Percentiles rank a stretch among this genome's conserved stretches.
Evolutionary conservation across 75 land plant genomes (phyloP).

Genomic region (Pinus tabuliformis): DNA sequence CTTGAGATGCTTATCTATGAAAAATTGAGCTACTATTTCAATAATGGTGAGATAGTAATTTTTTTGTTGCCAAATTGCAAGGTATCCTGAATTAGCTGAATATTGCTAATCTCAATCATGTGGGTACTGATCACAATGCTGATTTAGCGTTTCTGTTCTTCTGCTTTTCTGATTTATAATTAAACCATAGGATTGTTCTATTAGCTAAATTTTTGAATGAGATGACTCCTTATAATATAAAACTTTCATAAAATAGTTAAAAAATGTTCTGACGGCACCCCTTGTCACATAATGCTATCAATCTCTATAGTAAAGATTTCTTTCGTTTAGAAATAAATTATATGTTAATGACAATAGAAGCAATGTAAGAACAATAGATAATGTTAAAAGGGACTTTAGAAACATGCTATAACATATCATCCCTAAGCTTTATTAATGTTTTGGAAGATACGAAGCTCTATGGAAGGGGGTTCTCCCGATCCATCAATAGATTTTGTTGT

Average conservation of each 20-base stretch:
- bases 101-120: background rate
- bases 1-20: background rate
- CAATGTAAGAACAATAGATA: background rate
- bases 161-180: background rate
- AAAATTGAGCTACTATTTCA: constrained; percentile 2
- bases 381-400: background rate
- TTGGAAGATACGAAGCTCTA: background rate
- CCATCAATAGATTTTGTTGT: background rate
- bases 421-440: background rate
- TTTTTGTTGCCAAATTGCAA: background rate
- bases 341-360: background rate
- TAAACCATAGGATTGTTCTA: background rate
- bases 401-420: background rate
- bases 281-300: background rate
- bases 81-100: background rate
- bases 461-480: background rate
- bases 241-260: background rate
- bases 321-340: background rate
- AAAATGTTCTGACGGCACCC: too few relatives aligned
- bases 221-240: background rate
- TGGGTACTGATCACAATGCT: background rate
- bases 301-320: background rate
- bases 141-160: background rate
- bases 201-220: constrained; percentile 1
- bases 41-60: background rate